Base-by-base conservation (phyloP, 768 basidiomycete species). In the Hygrocybe coccinea region DNA sequence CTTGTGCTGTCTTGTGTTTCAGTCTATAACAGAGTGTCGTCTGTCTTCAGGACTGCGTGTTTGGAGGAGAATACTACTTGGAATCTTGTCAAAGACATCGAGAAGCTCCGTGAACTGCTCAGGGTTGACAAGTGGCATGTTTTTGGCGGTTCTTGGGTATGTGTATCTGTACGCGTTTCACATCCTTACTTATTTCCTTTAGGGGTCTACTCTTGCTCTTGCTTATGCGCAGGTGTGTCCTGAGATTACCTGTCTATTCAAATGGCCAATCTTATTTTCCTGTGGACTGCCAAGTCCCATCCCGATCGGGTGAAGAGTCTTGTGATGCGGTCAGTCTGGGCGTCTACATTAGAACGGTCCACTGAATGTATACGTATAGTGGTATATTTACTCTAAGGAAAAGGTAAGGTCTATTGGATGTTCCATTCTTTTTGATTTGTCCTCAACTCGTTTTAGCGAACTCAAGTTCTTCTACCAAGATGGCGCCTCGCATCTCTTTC, bases 401-500 rank as follows among this genome's bases (percentile, higher is more conserved):
- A 75, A 88, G 83, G 87, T 87, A 46, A 24, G 67, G 10, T 8
- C 33, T 41, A 21, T 14, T 44, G 22, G 17, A 35, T 10, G 8
- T n/a, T 1, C 36, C 6, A 43, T 9, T 15, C 9, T 52, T 10
- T 10, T 10, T 10, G 11, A 5, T 17, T 41, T 33, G 5, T 21
- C 21, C 34, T n/a, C 52, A 21, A 9, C 45, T 21, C 29, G 21
- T 49, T 19, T 36, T 29, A 78, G 85, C 62, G 94, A 97, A 70
- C 79, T 97, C 38, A 79, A 81, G 17, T 97, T 94, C 76, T 95
- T 97, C 76, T 97, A 95, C 70, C 92, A 94, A 74, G 81, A 89
- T 2, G 91, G 91, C 12, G 73, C 89, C 10, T 86, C 85, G 4
- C 84, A 87, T 66, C 69, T 91, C 29, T 93, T 92, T 76, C 90